Evolutionary conservation across 2,329 filamentous ascomycete genomes (phyloP).

Genomic region (Trichoderma hamatum): DNA sequence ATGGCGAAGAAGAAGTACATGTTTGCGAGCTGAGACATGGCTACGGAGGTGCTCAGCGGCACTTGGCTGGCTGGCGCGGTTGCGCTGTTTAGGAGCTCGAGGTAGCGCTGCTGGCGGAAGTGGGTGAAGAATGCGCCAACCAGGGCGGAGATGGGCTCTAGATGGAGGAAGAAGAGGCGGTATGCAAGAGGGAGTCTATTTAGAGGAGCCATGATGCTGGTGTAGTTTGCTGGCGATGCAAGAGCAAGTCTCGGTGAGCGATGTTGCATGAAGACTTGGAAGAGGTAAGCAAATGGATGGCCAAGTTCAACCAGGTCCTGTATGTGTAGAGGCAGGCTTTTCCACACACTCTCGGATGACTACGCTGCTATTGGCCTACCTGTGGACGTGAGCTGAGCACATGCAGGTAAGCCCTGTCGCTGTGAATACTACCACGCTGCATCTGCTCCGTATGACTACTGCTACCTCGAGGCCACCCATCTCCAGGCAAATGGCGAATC

Average conservation of each 20-base stretch:
- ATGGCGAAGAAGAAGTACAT: constrained; percentile 77
- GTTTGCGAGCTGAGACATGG: constrained; percentile 75
- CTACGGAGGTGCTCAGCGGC: constrained; percentile 65
- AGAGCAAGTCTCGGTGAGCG: neutral
- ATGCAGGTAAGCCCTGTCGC: neutral
- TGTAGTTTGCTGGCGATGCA: neutral
- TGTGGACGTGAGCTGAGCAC: neutral
- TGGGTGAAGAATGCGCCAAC: constrained; percentile 57
- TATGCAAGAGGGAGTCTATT: constrained; percentile 56
- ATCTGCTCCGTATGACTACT: neutral
- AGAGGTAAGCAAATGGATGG: neutral
- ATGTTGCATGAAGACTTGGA: neutral
- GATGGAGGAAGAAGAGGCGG: constrained; percentile 72
- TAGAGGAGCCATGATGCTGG: constrained; percentile 33
- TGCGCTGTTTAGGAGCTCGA: constrained; percentile 62
- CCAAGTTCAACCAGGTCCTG: no score
- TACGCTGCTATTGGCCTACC: neutral
- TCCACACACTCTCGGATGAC: neutral
- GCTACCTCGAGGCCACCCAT: neutral
- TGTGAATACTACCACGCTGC: neutral
- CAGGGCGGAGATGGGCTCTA: constrained; percentile 64
- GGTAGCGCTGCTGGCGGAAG: constrained; percentile 58
- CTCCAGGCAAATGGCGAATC: neutral
- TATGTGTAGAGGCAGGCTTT: neutral
- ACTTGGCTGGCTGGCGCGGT: constrained; percentile 47